A percentile compares a stretch with the other conserved stretches of the same genome.
Evolutionary conservation across 1,284 basidiomycete species (phyloP).

Genomic region (Neonothopanus nambi): DNA sequence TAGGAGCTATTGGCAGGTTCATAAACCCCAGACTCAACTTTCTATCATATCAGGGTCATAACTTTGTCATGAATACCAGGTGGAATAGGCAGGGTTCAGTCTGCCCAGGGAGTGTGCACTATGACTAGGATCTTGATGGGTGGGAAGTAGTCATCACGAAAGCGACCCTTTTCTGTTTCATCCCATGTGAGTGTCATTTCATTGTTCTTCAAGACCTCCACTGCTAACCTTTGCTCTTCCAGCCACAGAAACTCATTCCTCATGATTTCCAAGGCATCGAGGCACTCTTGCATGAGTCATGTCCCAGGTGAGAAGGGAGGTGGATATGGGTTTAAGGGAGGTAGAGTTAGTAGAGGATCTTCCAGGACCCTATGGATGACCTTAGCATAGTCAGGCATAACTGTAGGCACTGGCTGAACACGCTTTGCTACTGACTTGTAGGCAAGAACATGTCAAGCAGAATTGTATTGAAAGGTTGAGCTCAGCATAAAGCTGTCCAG

Average conservation of each 20-base stretch:
- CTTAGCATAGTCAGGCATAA: too few species aligned
- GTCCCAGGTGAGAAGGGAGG: neutral
- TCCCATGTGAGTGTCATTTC: conserved; percentile 32
- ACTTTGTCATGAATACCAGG: conserved; percentile 23
- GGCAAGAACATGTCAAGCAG: too few species aligned
- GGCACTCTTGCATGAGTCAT: neutral
- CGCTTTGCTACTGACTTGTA: too few species aligned
- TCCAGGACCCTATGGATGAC: neutral
- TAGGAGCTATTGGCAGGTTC: conserved; percentile 39
- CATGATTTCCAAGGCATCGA: neutral
- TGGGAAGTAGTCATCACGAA: conserved; percentile 34
- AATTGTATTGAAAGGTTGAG: too few species aligned
- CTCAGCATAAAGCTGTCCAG: too few species aligned
- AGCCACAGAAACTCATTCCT: neutral
- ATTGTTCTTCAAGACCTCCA: conserved; percentile 8
- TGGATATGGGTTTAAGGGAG: neutral
- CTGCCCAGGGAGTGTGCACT: conserved; percentile 35
- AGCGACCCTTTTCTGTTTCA: conserved; percentile 32
- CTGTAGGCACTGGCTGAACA: too few species aligned
- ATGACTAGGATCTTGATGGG: conserved; percentile 34
- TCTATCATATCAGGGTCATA: neutral
- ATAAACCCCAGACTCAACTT: conserved; percentile 30
- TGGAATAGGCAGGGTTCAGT: conserved; percentile 37
- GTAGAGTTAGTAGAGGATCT: neutral
- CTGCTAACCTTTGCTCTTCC: neutral